Base-by-base conservation (phyloP, 2,329 filamentous ascomycete genomes). In the Cytospora piceicola region DNA sequence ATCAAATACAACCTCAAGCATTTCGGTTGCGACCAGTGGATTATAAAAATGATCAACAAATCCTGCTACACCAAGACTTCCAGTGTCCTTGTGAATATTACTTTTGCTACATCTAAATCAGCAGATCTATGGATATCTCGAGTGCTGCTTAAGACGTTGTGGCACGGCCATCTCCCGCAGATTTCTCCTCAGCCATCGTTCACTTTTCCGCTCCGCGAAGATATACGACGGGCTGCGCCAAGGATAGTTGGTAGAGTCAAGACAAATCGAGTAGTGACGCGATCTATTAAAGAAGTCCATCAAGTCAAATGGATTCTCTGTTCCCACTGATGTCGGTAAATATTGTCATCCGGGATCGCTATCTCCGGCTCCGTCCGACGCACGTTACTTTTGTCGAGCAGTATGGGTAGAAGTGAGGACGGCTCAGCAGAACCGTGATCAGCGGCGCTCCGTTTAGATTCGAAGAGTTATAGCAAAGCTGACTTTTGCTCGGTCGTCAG, bases 311-410 rank as follows among this genome's bases (percentile, higher is more conserved):
- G 3, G 17, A 27, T 20, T n/a, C 12, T 20, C 6, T 12, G 27
- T 27, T 55, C 34, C 51, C 51, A 61, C 3, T 32, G 51, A 22
- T 61, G 49, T 20, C 58, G 29, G n/a, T 32, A 55, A 0, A 61
- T 15, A 20, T 12, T 61, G n/a, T 61, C 51, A 36, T 54, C 12
- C 17, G 51, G 59, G 15, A 61, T 61, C 3, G 59, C 51, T 24
- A 55, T 29, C 2, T 55, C 34, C 0, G 59, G 20, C 1, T 42
- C 12, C 4, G 53, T 2, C 24, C 51, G 32, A n/a, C 3, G 29
- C 34, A 55, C 17, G 20, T 61, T 61, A 7, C 17, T n/a, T 3
- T 53, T 9, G 32, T 32, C 20, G 6, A 51, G 34, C n/a, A 61
- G 15, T 0, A 54, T 55, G 1, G 59, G 59, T 4, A 61, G 27